Evolutionary conservation across 148 eudicot genomes (phyloP).

Genomic region (Rhododendron vialii): DNA sequence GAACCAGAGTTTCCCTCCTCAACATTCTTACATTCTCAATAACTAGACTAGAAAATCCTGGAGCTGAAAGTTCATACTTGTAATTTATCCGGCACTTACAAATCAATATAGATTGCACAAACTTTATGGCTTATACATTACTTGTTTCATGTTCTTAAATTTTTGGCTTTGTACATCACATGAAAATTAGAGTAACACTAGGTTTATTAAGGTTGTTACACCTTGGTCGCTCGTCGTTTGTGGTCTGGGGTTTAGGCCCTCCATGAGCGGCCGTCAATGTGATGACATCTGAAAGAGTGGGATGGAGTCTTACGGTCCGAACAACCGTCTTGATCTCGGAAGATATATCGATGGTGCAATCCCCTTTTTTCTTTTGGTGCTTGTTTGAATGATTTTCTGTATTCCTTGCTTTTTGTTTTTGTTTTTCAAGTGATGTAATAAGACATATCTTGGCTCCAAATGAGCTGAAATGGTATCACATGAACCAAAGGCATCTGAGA

Average conservation of each 20-base stretch:
- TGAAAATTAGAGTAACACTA: not conserved
- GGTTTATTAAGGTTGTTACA: not conserved
- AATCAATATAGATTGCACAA: not conserved
- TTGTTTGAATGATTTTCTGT: not conserved
- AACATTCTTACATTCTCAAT: constrained; percentile 25
- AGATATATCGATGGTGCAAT: too few species aligned
- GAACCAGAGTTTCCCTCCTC: constrained; percentile 23
- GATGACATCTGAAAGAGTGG: not conserved
- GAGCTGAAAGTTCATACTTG: not conserved
- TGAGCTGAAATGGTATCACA: too few species aligned
- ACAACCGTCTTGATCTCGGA: too few species aligned
- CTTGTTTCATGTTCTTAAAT: not conserved
- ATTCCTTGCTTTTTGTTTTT: not conserved
- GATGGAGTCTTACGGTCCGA: too few species aligned
- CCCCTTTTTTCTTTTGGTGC: not conserved
- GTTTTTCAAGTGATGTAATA: not conserved
- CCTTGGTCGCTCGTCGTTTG: not conserved
- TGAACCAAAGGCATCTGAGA: too few species aligned
- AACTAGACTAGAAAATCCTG: constrained; percentile 1
- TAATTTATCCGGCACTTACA: not conserved
- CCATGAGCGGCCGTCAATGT: not conserved
- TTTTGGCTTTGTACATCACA: not conserved
- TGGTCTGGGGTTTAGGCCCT: not conserved
- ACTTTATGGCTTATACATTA: not conserved
- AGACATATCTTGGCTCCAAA: not conserved